Percentiles rank a stretch among this genome's conserved stretches.
Evolutionary conservation across 1,284 basidiomycete species (phyloP).

Genomic region (Boletus chippewaensis): DNA sequence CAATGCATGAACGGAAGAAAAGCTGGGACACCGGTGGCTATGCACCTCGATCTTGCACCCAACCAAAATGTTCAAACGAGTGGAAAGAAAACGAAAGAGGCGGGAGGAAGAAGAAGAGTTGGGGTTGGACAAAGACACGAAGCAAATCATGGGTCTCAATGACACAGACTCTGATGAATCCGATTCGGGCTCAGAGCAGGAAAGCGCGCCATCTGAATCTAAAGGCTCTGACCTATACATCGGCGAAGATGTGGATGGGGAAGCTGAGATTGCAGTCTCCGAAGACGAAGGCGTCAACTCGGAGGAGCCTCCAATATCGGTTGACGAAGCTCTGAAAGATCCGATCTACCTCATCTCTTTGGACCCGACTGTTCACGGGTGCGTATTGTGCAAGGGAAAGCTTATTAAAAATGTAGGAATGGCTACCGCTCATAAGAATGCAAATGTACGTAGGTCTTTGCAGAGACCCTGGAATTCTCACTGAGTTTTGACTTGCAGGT

Average conservation of each 20-base stretch:
- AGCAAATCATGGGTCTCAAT: slow-evolving; percentile 63
- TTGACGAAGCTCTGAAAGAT: slow-evolving; percentile 54
- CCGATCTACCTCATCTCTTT: slow-evolving; percentile 58
- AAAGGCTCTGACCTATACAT: slow-evolving; percentile 23
- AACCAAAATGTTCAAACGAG: slow-evolving; percentile 70
- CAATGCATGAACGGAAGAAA: slow-evolving; percentile 28
- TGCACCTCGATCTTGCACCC: slow-evolving; percentile 8
- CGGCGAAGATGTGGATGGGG: slow-evolving; percentile 10
- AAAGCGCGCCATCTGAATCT: slow-evolving; percentile 23
- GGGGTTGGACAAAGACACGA: slow-evolving; percentile 64
- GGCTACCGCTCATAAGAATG: slow-evolving; percentile 55
- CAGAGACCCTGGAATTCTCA: not conserved
- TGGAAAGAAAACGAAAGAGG: slow-evolving; percentile 62
- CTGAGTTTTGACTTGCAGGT: slow-evolving; percentile 37
- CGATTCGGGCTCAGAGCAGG: slow-evolving; percentile 33
- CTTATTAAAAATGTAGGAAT: slow-evolving; percentile 59
- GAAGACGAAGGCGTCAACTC: slow-evolving; percentile 26
- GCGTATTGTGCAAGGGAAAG: slow-evolving; percentile 72
- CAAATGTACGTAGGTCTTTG: slow-evolving; percentile 51
- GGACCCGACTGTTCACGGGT: slow-evolving; percentile 49
- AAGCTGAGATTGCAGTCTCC: slow-evolving; percentile 22
- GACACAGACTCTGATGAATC: slow-evolving; percentile 72
- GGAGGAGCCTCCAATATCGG: slow-evolving; percentile 44
- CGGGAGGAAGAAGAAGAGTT: slow-evolving; percentile 63
- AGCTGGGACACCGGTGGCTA: slow-evolving; percentile 22